Evolutionary conservation across 2,329 filamentous ascomycete species (phyloP).

Genomic region (Nectriaceae sp.): DNA sequence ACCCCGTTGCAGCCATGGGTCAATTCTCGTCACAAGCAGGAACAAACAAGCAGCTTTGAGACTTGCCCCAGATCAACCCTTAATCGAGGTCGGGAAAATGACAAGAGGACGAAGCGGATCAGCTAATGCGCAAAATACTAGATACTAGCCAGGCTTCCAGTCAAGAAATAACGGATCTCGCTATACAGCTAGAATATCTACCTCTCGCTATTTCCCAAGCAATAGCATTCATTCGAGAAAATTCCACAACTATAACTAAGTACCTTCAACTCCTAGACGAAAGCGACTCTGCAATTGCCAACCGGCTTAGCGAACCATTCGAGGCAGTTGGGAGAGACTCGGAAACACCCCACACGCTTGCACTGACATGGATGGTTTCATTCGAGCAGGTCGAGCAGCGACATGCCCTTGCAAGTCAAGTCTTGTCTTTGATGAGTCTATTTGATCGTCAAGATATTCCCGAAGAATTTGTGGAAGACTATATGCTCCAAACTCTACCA

Average conservation of each 20-base stretch:
- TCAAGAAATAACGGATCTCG: constrained; percentile 14
- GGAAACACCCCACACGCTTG: constrained; percentile 26
- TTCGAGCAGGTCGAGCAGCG: constrained; percentile 35
- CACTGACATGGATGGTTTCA: constrained; percentile 36
- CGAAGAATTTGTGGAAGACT: constrained; percentile 19
- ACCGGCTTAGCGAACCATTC: constrained; percentile 33
- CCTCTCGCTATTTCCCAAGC: constrained; percentile 39
- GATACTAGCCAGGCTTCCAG: not conserved
- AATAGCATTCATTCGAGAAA: constrained; percentile 36
- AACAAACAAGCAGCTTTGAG: constrained; percentile 32
- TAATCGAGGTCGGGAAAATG: constrained; percentile 33
- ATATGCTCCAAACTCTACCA: too few species aligned
- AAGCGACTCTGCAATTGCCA: constrained; percentile 9
- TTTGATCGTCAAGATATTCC: constrained; percentile 35
- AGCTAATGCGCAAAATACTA: constrained; percentile 25
- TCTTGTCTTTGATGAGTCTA: constrained; percentile 35
- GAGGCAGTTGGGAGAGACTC: constrained; percentile 32
- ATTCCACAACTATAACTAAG: constrained; percentile 17
- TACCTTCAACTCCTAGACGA: constrained; percentile 32
- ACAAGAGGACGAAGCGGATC: constrained; percentile 20
- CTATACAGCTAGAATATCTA: constrained; percentile 30
- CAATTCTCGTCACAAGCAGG: constrained; percentile 36
- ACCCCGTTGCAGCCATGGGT: constrained; percentile 32
- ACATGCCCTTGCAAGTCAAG: constrained; percentile 23
- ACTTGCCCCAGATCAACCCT: constrained; percentile 21